Base-by-base conservation (phyloP, 2,329 filamentous ascomycete species). In the Malbranchea zuffiana region DNA sequence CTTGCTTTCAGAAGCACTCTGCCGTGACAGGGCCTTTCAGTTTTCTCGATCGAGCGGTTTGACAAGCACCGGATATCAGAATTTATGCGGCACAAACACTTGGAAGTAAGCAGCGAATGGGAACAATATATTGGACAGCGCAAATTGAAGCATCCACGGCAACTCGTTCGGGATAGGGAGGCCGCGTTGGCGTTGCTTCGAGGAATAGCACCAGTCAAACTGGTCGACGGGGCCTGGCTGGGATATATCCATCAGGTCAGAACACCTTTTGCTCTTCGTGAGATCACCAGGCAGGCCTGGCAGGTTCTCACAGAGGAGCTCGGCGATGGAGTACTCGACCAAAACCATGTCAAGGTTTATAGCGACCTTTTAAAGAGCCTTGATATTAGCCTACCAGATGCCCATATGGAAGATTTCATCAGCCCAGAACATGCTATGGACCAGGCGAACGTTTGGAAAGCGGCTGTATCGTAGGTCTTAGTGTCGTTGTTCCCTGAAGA, bases 291-390 rank as follows among this genome's bases (percentile, higher is more conserved):
- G 39, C 51, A 60, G 20, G 60, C 61, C 3, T 71, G 67, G 67
- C 67, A 67, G 43, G 57, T 69, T 5, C 52, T 70, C 34, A 66
- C 64, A 0, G 68, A 71, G 43, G 68, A 72, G 42, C 52, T 70
- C 4, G 68, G 68, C 1, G 63, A 71, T 43, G 68, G 68, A 0
- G 60, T 69, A 41, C 42, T 62, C 5, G 47, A 50, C 7, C 64
- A 66, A 47, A 62, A 70, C 39, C 67, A 71, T 39, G 63, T 67
- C 0, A 31, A 53, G 3, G 39, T 63, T 2, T 63, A 56, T 34
- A 42, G 48, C 3, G 39, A 56, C 4, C 46, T 63, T 16, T 47
- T 65, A 46, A 12, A 49, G 10, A 46, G 50, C 15, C 50, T 60
- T 29, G 50, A 49, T 7, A 40, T 51, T 5, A 29, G 43, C 13